Conservation (phyloP, 2,329 filamentous ascomycete genomes). For the Trichoderma sp. region DNA sequence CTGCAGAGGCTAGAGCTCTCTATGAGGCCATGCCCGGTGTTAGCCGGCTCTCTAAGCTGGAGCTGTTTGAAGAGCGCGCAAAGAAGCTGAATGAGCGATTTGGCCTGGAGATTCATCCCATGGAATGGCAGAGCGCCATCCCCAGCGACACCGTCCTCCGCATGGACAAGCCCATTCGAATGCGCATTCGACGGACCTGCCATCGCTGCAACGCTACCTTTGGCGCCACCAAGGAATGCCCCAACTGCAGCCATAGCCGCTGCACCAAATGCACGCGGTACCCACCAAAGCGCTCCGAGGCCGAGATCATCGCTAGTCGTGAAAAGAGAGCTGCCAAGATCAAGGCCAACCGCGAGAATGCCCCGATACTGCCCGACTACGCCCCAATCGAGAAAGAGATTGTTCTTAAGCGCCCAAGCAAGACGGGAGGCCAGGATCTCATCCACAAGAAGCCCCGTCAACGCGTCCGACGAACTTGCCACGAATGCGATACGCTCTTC, state of each 20-base stretch:
- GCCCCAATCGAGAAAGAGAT: slow-evolving; percentile 49
- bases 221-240: slow-evolving; percentile 70
- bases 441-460: slow-evolving; percentile 72
- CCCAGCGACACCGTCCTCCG: slow-evolving; percentile 60
- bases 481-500: slow-evolving; percentile 70
- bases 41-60: slow-evolving; percentile 48
- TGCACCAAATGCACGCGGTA: slow-evolving; percentile 80
- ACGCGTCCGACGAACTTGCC: slow-evolving; percentile 73
- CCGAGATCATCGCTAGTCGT: slow-evolving; percentile 55
- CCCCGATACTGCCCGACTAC: slow-evolving; percentile 54
- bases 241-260: slow-evolving; percentile 74
- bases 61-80: slow-evolving; percentile 59
- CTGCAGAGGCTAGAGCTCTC: slow-evolving; percentile 32
- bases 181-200: slow-evolving; percentile 77
- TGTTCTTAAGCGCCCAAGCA: slow-evolving; percentile 63
- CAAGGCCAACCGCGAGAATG: slow-evolving; percentile 60
- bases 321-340: slow-evolving; percentile 51
- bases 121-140: slow-evolving; percentile 53
- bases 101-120: slow-evolving; percentile 57
- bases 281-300: slow-evolving; percentile 65
- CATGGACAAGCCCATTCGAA: slow-evolving; percentile 74
- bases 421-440: slow-evolving; percentile 68
- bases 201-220: slow-evolving; percentile 79
- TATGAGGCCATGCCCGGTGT: slow-evolving; percentile 39
- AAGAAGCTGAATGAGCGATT: slow-evolving; percentile 58